phyloP scores from a whole-genome alignment of 208 protist genomes.

The Crithidia acanthocephali region DNA sequence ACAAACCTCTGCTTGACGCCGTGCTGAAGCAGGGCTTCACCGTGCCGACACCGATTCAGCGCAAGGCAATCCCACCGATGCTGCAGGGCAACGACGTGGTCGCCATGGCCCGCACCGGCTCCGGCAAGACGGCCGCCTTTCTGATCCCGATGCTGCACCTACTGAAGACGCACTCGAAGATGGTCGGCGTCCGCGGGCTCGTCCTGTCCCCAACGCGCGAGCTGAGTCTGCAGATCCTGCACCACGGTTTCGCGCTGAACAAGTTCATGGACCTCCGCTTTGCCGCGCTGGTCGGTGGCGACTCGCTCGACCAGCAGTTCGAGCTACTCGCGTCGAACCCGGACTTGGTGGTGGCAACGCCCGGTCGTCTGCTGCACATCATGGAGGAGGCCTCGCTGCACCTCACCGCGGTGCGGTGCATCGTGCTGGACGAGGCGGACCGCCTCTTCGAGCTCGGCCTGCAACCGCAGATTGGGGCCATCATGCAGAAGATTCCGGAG shows the following conservation, averaged over 20 bases:
- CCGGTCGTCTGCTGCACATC: constrained; percentile 98
- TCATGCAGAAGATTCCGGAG: constrained; percentile 95
- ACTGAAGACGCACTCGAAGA: constrained; percentile 90
- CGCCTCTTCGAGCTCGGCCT: constrained; percentile 99
- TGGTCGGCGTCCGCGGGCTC: constrained; percentile 96
- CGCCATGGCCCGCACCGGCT: constrained; percentile 99
- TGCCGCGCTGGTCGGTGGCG: constrained; percentile 97
- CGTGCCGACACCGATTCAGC: constrained; percentile 99
- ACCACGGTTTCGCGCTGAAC: constrained; percentile 95
- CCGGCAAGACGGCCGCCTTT: constrained; percentile 99
- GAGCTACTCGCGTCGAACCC: constrained; percentile 95
- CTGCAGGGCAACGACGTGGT: constrained; percentile 98
- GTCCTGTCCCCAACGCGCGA: constrained; percentile 99
- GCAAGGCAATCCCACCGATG: constrained; percentile 95
- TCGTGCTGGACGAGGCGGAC: constrained; percentile 99
- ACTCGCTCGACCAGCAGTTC: constrained; percentile 98
- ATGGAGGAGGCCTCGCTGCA: constrained; percentile 95
- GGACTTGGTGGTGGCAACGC: constrained; percentile 99
- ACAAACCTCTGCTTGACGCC: constrained; percentile 90
- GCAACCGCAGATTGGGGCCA: constrained; percentile 96
- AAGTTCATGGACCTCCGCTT: constrained; percentile 94
- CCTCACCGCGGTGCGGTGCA: constrained; percentile 90
- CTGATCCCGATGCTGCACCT: constrained; percentile 98
- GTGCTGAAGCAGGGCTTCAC: constrained; percentile 97
- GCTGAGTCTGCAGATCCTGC: constrained; percentile 98